A percentile compares a stretch with the other conserved stretches of the same genome.
phyloP scores from a whole-genome alignment of 768 basidiomycete genomes.

The Suillus cothurnatus region DNA sequence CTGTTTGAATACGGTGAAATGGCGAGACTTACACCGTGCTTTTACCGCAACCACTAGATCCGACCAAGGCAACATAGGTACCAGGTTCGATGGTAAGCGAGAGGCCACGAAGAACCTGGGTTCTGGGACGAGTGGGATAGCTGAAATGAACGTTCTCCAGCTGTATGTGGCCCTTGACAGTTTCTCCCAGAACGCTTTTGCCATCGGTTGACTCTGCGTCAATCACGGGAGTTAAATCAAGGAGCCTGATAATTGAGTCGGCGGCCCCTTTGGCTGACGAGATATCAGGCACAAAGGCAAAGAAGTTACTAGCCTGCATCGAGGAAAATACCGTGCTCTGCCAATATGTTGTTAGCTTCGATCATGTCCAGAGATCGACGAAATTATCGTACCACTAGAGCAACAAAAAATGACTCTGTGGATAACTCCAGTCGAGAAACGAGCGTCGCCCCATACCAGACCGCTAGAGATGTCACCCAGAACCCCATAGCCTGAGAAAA shows the following conservation, averaged over 20 bases:
- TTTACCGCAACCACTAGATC: slow-evolving; percentile 80
- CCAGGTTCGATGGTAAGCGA: slow-evolving; percentile 72
- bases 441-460: slow-evolving; percentile 48
- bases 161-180: slow-evolving; percentile 60
- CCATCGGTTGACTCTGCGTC: slow-evolving; percentile 77
- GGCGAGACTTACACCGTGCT: slow-evolving; percentile 64
- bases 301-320: too few species aligned
- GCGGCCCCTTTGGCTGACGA: slow-evolving; percentile 82
- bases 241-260: slow-evolving; percentile 68
- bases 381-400: slow-evolving; percentile 63
- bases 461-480: slow-evolving; percentile 45
- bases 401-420: slow-evolving; percentile 76
- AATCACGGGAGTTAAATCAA: slow-evolving; percentile 76
- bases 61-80: slow-evolving; percentile 80
- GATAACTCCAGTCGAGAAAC: slow-evolving; percentile 55
- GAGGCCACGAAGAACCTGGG: slow-evolving; percentile 83
- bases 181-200: slow-evolving; percentile 45
- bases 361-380: neutral
- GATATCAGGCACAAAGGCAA: slow-evolving; percentile 25
- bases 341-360: neutral
- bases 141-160: slow-evolving; percentile 86
- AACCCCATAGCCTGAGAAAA: slow-evolving; percentile 75
- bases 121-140: slow-evolving; percentile 84
- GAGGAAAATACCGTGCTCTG: slow-evolving; percentile 70
- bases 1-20: neutral